Conservation (phyloP, 352 stramenopile species). For the Aphanomyces invadans region DNA sequence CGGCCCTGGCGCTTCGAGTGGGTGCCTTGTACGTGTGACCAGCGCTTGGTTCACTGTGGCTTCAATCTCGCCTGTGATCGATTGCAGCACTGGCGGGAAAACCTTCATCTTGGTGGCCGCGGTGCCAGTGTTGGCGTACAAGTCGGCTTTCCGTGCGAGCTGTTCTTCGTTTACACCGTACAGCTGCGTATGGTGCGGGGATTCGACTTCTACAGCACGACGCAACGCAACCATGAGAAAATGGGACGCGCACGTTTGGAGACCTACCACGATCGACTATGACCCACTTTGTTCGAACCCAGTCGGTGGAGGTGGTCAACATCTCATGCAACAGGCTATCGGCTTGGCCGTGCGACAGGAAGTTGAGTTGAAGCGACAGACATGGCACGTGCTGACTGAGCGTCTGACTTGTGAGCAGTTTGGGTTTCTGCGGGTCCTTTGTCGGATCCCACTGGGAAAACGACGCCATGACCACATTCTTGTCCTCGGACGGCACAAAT, state of each 20-base stretch:
- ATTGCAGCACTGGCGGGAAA: neutral
- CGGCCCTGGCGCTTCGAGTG: slow-evolving; percentile 2
- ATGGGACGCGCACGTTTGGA: neutral
- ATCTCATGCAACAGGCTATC: neutral
- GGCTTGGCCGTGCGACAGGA: slow-evolving; percentile 8
- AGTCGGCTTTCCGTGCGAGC: neutral
- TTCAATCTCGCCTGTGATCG: neutral
- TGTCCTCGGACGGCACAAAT: neutral
- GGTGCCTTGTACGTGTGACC: neutral
- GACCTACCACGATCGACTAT: slow-evolving; percentile 14
- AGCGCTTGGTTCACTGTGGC: slow-evolving; percentile 2
- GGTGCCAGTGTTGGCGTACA: slow-evolving; percentile 13
- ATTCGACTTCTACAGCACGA: neutral
- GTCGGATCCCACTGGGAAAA: slow-evolving; percentile 2
- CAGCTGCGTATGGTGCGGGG: neutral
- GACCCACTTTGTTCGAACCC: slow-evolving; percentile 20
- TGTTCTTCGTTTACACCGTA: neutral
- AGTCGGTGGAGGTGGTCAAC: neutral
- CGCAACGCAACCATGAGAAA: slow-evolving; percentile 11
- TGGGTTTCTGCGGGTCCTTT: slow-evolving; percentile 15
- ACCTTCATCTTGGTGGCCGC: slow-evolving; percentile 1
- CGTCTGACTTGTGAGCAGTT: neutral
- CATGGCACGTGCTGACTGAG: neutral
- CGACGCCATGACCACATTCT: neutral
- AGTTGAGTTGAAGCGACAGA: neutral